Evolutionary conservation across 805 yeast genomes (phyloP).

Genomic region (Komagataella phaffii): DNA sequence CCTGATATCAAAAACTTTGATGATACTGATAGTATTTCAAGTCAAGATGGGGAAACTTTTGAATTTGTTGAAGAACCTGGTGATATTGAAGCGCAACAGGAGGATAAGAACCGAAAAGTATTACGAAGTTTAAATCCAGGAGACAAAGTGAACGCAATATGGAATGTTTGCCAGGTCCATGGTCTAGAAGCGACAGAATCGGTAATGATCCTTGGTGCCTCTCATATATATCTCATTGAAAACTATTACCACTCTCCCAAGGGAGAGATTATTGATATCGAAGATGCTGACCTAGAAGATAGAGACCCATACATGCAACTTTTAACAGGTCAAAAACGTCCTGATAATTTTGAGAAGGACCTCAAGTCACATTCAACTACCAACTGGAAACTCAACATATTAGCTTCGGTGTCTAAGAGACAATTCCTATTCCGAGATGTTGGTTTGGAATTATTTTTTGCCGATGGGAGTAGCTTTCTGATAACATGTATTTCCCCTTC

Average conservation of each 20-base stretch:
- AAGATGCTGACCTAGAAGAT: slow-evolving; percentile 46
- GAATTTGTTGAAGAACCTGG: slow-evolving; percentile 30
- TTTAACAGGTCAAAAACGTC: slow-evolving; percentile 34
- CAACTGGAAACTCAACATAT: slow-evolving; percentile 45
- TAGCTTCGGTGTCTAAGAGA: slow-evolving; percentile 58
- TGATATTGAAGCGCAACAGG: slow-evolving; percentile 23
- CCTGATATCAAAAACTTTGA: slow-evolving; percentile 1
- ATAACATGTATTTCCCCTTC: slow-evolving; percentile 45
- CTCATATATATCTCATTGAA: slow-evolving; percentile 54
- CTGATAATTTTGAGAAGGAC: slow-evolving; percentile 10
- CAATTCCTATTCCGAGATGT: slow-evolving; percentile 70
- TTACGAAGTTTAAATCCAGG: slow-evolving; percentile 54
- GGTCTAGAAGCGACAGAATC: slow-evolving; percentile 75
- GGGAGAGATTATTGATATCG: slow-evolving; percentile 47
- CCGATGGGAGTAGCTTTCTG: slow-evolving; percentile 57
- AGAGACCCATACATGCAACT: slow-evolving; percentile 61
- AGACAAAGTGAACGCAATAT: slow-evolving; percentile 36
- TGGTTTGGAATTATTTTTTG: slow-evolving; percentile 67
- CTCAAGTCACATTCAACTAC: slow-evolving; percentile 29
- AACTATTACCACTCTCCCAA: slow-evolving; percentile 46
- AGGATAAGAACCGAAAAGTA: slow-evolving; percentile 66
- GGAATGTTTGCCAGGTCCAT: slow-evolving; percentile 64
- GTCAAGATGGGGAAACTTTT: slow-evolving; percentile 14
- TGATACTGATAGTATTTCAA: slow-evolving; percentile 1
- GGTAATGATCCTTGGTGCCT: slow-evolving; percentile 53